Conservation (phyloP, 2,329 filamentous ascomycete genomes). For the Penicillium brasilianum region DNA sequence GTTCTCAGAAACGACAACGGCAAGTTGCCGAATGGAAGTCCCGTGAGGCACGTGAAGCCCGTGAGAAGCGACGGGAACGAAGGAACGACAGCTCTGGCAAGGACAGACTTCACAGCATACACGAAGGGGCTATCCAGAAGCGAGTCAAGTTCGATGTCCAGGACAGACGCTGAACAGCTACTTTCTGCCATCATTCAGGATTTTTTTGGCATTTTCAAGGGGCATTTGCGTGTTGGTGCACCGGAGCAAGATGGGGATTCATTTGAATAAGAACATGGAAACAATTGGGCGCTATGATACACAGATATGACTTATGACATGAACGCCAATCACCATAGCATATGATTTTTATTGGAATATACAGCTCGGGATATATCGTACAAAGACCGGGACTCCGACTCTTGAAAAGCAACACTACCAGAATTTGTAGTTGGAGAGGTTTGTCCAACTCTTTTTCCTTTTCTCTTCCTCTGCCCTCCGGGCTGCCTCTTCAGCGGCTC, state of each 20-base stretch:
- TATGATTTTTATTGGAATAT: slow-evolving; percentile 28
- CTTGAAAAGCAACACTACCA: slow-evolving; percentile 44
- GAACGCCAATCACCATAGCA: slow-evolving; percentile 21
- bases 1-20: slow-evolving; percentile 61
- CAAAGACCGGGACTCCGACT: slow-evolving; percentile 42
- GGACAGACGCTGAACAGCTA: slow-evolving; percentile 5
- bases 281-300: slow-evolving; percentile 32
- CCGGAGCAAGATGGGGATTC: slow-evolving; percentile 10
- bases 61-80: slow-evolving; percentile 61
- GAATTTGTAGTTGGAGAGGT: slow-evolving; percentile 53
- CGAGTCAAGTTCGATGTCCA: slow-evolving; percentile 49
- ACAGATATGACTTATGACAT: slow-evolving; percentile 34
- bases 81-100: slow-evolving; percentile 42
- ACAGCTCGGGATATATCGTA: slow-evolving; percentile 30
- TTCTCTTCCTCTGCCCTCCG: slow-evolving; percentile 46
- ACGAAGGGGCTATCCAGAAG: slow-evolving; percentile 42
- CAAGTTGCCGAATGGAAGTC: slow-evolving; percentile 65
- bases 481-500: slow-evolving; percentile 43
- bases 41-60: slow-evolving; percentile 63
- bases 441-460: slow-evolving; percentile 50
- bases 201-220: slow-evolving; percentile 4
- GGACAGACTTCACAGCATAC: slow-evolving; percentile 35
- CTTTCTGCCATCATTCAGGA: background rate
- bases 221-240: slow-evolving; percentile 7
- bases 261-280: slow-evolving; percentile 21